Evolutionary conservation across 352 stramenopile species (phyloP).

Genomic region (Globisporangium paroecandrum): DNA sequence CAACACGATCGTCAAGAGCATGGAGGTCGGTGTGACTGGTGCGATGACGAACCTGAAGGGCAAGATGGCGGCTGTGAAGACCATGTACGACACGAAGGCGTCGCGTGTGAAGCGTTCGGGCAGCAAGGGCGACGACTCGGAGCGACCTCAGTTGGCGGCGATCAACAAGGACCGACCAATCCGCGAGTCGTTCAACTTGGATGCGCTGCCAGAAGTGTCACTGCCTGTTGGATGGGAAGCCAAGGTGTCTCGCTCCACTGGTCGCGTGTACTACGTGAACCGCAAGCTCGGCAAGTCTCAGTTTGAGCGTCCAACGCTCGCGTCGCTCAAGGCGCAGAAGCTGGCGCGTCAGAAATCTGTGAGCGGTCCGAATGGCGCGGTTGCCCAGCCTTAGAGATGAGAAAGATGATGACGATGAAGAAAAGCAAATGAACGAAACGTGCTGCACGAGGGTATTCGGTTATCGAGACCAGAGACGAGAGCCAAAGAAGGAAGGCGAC

Average conservation of each 20-base stretch:
- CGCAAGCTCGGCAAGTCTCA: slow-evolving; percentile 84
- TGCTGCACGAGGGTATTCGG: background rate
- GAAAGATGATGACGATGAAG: background rate
- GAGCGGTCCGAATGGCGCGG: slow-evolving; percentile 13
- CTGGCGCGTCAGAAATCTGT: slow-evolving; percentile 63
- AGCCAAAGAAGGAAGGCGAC: background rate
- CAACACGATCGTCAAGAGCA: slow-evolving; percentile 76
- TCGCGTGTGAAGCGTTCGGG: slow-evolving; percentile 50
- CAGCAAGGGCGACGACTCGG: slow-evolving; percentile 47
- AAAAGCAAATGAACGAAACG: background rate
- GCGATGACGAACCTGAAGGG: slow-evolving; percentile 82
- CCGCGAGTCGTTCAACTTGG: slow-evolving; percentile 83
- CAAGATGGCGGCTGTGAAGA: slow-evolving; percentile 74
- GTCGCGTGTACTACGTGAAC: slow-evolving; percentile 88
- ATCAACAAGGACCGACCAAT: slow-evolving; percentile 53
- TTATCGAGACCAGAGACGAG: background rate
- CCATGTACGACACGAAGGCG: slow-evolving; percentile 60
- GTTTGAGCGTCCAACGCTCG: slow-evolving; percentile 81
- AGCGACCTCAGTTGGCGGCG: slow-evolving; percentile 23
- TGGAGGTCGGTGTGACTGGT: slow-evolving; percentile 64
- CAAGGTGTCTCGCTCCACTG: slow-evolving; percentile 84
- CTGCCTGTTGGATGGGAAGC: slow-evolving; percentile 80
- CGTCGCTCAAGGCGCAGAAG: slow-evolving; percentile 83
- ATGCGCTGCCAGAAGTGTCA: slow-evolving; percentile 76
- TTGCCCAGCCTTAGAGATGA: slow-evolving; percentile 17